A percentile compares a stretch with the other conserved stretches of the same genome.
Evolutionary conservation across 179 eudicot genomes (phyloP).

Genomic region (Beta lomatogona): DNA sequence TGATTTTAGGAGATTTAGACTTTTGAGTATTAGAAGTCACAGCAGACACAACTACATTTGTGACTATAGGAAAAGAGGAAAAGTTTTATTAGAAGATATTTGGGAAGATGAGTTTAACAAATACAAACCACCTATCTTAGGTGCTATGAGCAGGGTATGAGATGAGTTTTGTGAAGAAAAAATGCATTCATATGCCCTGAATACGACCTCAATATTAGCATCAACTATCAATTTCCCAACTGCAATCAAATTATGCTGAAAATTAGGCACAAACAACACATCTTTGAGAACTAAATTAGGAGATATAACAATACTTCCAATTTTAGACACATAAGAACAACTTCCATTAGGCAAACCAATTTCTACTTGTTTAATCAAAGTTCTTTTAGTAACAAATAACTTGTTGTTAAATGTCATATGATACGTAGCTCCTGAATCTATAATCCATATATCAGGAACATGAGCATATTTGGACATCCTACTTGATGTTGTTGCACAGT

Average conservation of each 20-base stretch:
- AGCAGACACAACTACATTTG: no score
- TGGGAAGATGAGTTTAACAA: no score
- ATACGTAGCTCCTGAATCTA: background rate
- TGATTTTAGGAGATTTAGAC: no score
- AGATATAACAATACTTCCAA: background rate
- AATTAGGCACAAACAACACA: no score
- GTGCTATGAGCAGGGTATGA: no score
- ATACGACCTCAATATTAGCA: background rate
- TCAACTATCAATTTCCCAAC: background rate
- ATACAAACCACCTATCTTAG: no score
- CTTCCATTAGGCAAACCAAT: background rate
- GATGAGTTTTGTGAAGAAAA: background rate
- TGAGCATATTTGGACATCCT: no score
- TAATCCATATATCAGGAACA: background rate
- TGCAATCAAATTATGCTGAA: no score
- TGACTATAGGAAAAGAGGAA: no score
- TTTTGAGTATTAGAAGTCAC: no score
- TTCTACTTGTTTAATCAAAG: background rate
- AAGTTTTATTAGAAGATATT: no score
- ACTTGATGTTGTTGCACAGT: background rate
- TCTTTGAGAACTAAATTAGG: background rate
- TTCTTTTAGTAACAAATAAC: background rate
- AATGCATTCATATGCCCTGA: background rate
- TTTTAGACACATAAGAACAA: background rate
- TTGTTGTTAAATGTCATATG: background rate